Percentiles rank a stretch among this genome's conserved stretches.
These are phyloP conservation scores for Trametes coccinea DNA, from an alignment of 768 basidiomycete genomes.

Conservation along the genomic window DNA sequence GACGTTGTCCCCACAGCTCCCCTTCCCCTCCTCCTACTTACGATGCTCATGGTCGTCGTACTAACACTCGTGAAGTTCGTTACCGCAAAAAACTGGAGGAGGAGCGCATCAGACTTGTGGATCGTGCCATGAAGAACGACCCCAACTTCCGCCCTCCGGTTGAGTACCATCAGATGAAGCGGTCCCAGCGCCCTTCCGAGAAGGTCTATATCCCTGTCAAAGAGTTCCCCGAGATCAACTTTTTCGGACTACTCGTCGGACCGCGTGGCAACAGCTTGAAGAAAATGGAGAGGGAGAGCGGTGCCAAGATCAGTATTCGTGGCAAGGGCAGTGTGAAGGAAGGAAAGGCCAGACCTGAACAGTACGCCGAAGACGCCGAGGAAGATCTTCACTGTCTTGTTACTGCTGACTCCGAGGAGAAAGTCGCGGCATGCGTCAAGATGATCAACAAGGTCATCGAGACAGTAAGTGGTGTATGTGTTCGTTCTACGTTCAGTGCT, in stretches of 20 bases:
- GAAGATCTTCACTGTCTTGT: slow-evolving; percentile 99
- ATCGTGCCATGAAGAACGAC: slow-evolving; percentile 95
- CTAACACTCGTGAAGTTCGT: slow-evolving; percentile 97
- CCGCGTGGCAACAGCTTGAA: slow-evolving; percentile 99
- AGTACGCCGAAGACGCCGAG: slow-evolving; percentile 94
- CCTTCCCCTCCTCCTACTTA: slow-evolving; percentile 97
- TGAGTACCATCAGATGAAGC: slow-evolving; percentile 94
- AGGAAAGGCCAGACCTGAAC: slow-evolving; percentile 94
- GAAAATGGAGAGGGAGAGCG: slow-evolving; percentile 98
- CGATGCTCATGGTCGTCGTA: slow-evolving; percentile 95
- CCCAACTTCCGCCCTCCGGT: slow-evolving; percentile 97
- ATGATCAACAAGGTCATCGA: slow-evolving; percentile 98
- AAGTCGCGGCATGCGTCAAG: slow-evolving; percentile 87
- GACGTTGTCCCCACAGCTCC: slow-evolving; percentile 52
- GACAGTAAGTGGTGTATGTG: slow-evolving; percentile 58
- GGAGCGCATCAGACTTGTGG: slow-evolving; percentile 89
- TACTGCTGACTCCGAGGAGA: slow-evolving; percentile 88
- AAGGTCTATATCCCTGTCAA: slow-evolving; percentile 99
- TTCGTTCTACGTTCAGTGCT: slow-evolving; percentile 20
- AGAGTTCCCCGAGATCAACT: slow-evolving; percentile 99
- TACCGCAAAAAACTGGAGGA: slow-evolving; percentile 96
- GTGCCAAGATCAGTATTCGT: slow-evolving; percentile 97
- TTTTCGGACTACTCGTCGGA: slow-evolving; percentile 96
- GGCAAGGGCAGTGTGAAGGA: slow-evolving; percentile 99
- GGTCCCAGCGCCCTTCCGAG: slow-evolving; percentile 89